Conservation (phyloP, 1,284 basidiomycete genomes). For the Boletus sp. region DNA sequence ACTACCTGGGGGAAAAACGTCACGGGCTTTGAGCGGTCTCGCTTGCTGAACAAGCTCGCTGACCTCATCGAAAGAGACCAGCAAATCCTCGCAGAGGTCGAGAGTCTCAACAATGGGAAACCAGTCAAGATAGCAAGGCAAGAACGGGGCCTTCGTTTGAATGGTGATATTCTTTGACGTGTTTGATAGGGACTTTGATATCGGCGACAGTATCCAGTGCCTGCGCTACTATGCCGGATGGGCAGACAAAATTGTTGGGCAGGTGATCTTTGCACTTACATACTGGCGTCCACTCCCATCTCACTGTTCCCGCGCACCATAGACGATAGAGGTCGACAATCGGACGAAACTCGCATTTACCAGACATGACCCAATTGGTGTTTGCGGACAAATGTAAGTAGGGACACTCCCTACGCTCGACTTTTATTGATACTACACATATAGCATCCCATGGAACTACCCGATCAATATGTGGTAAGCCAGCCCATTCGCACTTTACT, state of each 20-base stretch:
- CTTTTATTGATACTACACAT: slow-evolving; percentile 8
- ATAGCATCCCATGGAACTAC: slow-evolving; percentile 88
- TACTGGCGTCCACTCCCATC: neutral
- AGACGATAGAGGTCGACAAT: slow-evolving; percentile 81
- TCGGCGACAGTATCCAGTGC: slow-evolving; percentile 76
- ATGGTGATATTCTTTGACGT: neutral
- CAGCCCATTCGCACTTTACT: slow-evolving; percentile 8
- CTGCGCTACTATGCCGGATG: slow-evolving; percentile 79
- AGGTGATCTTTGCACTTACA: slow-evolving; percentile 37
- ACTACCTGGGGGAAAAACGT: slow-evolving; percentile 89
- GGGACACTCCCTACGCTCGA: slow-evolving; percentile 7
- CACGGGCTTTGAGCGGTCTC: slow-evolving; percentile 76
- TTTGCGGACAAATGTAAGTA: slow-evolving; percentile 83
- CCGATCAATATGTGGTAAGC: slow-evolving; percentile 86
- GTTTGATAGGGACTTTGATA: slow-evolving; percentile 70
- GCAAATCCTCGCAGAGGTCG: slow-evolving; percentile 73
- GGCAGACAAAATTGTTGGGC: slow-evolving; percentile 67
- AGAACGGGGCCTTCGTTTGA: neutral
- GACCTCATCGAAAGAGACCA: slow-evolving; percentile 88
- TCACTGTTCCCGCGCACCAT: neutral
- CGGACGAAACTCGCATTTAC: slow-evolving; percentile 82
- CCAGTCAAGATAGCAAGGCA: slow-evolving; percentile 73
- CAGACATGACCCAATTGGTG: slow-evolving; percentile 90
- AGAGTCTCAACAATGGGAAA: slow-evolving; percentile 82
- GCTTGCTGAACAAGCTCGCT: slow-evolving; percentile 80